phyloP scores from a whole-genome alignment of 768 basidiomycete genomes.

The Hericium alpestre region DNA sequence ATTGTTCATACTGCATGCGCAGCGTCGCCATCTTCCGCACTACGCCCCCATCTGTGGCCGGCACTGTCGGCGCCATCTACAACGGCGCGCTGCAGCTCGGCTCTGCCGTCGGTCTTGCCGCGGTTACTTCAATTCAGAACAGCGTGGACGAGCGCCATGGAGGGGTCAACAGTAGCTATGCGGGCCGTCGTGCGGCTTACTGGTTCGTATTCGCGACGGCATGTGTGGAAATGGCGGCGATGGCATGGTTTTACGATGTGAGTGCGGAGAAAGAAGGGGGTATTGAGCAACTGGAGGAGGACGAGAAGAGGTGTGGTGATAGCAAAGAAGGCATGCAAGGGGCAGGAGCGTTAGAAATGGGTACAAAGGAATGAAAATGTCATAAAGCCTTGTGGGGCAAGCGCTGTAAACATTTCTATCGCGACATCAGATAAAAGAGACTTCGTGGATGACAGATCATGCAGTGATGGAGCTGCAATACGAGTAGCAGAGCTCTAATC shows the following conservation, averaged over 20 bases:
- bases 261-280: neutral
- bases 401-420: too few species aligned
- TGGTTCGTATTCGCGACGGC: constrained; percentile 34
- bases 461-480: too few species aligned
- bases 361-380: too few species aligned
- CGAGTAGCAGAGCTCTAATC: too few species aligned
- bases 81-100: constrained; percentile 44
- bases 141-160: constrained; percentile 24
- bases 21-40: constrained; percentile 43
- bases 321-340: neutral
- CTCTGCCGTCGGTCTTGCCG: constrained; percentile 40
- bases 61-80: constrained; percentile 46
- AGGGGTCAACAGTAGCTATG: constrained; percentile 17
- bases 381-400: too few species aligned
- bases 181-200: constrained; percentile 29
- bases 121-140: constrained; percentile 38
- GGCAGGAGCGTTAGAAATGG: too few species aligned
- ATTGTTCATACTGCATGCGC: neutral
- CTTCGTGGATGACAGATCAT: too few species aligned
- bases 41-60: constrained; percentile 36
- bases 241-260: constrained; percentile 25
- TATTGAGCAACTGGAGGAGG: neutral
- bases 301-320: neutral
- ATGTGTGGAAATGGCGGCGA: constrained; percentile 19
- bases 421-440: too few species aligned